phyloP scores from a whole-genome alignment of 257 asterid genomes.

The Rhazya stricta region DNA sequence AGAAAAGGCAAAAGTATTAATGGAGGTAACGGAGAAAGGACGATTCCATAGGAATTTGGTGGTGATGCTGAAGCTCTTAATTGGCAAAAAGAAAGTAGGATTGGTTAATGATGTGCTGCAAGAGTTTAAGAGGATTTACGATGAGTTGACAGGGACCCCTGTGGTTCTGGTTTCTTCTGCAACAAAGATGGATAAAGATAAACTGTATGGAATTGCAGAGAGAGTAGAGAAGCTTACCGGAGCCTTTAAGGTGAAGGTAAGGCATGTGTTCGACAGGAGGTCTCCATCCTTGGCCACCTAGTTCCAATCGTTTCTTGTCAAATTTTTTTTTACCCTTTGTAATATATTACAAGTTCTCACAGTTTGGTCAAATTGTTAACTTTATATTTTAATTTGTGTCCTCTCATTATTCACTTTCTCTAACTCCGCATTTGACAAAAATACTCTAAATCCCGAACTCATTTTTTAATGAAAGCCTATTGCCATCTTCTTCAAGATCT shows the following conservation, averaged over 20 bases:
- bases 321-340: no score
- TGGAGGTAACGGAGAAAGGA: constrained; percentile 34
- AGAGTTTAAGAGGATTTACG: constrained; percentile 47
- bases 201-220: constrained; percentile 28
- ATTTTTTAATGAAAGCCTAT: no score
- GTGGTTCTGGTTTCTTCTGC: constrained; percentile 33
- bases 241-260: constrained; percentile 40
- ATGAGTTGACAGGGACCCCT: constrained; percentile 29
- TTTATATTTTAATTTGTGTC: no score
- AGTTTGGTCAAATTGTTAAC: no score
- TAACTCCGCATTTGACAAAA: no score
- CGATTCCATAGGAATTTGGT: constrained; percentile 39
- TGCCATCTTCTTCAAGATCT: no score
- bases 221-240: constrained; percentile 38
- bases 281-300: constrained; percentile 2
- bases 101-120: constrained; percentile 32
- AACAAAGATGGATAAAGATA: constrained; percentile 23
- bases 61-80: constrained; percentile 38
- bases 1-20: constrained; percentile 33
- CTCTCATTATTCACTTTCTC: no score
- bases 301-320: neutral
- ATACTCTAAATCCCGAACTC: no score
- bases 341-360: no score
- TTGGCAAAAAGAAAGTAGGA: constrained; percentile 28
- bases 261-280: constrained; percentile 12